A percentile compares a stretch with the other conserved stretches of the same genome.
phyloP scores from a whole-genome alignment of 2,329 filamentous ascomycete genomes.

The Fusarium odoratissimum region DNA sequence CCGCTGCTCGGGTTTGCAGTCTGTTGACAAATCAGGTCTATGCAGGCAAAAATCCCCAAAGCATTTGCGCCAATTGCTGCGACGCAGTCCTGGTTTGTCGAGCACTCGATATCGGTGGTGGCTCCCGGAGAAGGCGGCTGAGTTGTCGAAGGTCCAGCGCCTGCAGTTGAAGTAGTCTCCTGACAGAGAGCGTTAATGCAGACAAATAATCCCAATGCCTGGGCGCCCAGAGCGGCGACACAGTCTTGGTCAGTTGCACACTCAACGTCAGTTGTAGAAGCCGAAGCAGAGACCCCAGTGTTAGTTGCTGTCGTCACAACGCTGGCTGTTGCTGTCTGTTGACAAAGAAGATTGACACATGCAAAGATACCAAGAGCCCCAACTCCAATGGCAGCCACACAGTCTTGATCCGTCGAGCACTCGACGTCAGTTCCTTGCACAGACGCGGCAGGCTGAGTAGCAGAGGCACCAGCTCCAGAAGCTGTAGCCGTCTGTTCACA shows the following conservation, averaged over 20 bases:
- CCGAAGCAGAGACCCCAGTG: background rate
- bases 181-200: constrained; percentile 12
- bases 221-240: background rate
- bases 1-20: constrained; percentile 3
- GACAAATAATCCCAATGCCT: background rate
- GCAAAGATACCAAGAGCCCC: constrained; percentile 2
- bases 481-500: constrained; percentile 4
- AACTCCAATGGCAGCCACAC: constrained; percentile 2
- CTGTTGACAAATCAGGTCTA: constrained; percentile 12
- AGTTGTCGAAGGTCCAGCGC: background rate
- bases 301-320: background rate
- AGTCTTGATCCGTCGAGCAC: constrained; percentile 12
- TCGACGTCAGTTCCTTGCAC: background rate
- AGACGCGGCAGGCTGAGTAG: background rate
- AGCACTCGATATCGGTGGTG: background rate
- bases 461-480: background rate
- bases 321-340: background rate
- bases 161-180: background rate
- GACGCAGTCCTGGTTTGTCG: constrained; percentile 10
- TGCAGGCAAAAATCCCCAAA: constrained; percentile 10
- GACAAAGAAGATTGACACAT: constrained; percentile 13
- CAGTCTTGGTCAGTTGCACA: constrained; percentile 17
- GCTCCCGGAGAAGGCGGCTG: background rate
- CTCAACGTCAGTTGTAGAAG: background rate
- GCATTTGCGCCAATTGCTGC: background rate